These are phyloP conservation scores for Leptographium wingfieldii DNA, from an alignment of 2,329 filamentous ascomycete genomes.

Conservation along the genomic window DNA sequence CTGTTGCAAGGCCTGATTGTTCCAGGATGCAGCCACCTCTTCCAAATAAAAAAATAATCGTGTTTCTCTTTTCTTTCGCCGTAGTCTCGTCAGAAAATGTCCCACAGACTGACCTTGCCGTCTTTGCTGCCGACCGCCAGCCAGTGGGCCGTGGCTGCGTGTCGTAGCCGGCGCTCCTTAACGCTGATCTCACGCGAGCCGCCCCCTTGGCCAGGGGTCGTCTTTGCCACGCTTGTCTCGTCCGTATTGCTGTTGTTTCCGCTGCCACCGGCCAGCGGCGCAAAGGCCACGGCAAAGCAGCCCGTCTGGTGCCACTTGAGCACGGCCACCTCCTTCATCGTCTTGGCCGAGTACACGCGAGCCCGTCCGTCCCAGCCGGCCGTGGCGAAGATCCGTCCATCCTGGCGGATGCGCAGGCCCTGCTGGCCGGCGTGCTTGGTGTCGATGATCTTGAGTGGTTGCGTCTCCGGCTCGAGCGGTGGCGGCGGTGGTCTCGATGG, in stretches of 20 bases:
- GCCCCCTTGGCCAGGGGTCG: not conserved
- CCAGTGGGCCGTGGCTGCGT: constrained; percentile 69
- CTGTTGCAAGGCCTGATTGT: no score
- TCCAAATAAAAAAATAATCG: no score
- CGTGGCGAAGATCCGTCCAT: constrained; percentile 74
- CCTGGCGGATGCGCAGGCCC: constrained; percentile 60
- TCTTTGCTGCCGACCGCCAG: constrained; percentile 85
- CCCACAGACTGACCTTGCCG: constrained; percentile 90
- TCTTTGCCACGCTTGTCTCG: not conserved
- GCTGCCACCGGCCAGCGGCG: constrained; percentile 21
- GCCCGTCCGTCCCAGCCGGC: constrained; percentile 83
- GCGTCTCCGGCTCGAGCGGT: constrained; percentile 17
- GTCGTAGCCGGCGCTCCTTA: constrained; percentile 48
- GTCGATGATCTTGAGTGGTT: constrained; percentile 49
- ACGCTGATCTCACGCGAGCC: constrained; percentile 31
- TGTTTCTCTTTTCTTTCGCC: not conserved
- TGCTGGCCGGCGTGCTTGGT: constrained; percentile 91
- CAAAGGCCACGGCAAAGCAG: constrained; percentile 72
- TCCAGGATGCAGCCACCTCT: no score
- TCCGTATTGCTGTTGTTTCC: not conserved
- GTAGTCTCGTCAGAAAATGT: constrained; percentile 53
- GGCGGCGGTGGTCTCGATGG: constrained; percentile 3
- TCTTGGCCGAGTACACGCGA: constrained; percentile 69
- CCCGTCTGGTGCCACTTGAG: constrained; percentile 90
- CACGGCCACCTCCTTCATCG: constrained; percentile 77